phyloP scores from a whole-genome alignment of 2,329 filamentous ascomycete species.

The Fusarium sp. region DNA sequence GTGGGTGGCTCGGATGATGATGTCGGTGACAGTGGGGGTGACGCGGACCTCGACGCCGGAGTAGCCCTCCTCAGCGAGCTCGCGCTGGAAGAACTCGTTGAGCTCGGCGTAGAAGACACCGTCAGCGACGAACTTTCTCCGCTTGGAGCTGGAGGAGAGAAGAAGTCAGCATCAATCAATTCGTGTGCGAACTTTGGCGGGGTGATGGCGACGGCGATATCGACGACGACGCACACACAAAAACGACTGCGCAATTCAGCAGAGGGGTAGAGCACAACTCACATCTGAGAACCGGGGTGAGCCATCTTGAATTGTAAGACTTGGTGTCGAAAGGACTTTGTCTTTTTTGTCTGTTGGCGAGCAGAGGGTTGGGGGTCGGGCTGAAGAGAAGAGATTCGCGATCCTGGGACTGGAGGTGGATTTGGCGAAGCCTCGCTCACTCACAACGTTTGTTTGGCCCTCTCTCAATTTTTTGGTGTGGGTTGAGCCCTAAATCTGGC shows the following conservation, averaged over 20 bases:
- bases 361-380: constrained; percentile 51
- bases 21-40: constrained; percentile 99
- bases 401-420: constrained; percentile 45
- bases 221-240: neutral
- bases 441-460: constrained; percentile 28
- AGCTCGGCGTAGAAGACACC: constrained; percentile 99
- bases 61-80: constrained; percentile 99
- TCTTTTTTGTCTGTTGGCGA: constrained; percentile 47
- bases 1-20: constrained; percentile 99
- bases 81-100: constrained; percentile 99
- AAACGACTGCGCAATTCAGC: neutral
- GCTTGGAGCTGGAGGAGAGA: constrained; percentile 76
- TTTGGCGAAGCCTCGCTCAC: constrained; percentile 42
- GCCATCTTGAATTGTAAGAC: constrained; percentile 64
- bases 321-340: constrained; percentile 45
- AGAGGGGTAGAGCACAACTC: constrained; percentile 51
- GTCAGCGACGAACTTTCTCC: constrained; percentile 95
- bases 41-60: constrained; percentile 99
- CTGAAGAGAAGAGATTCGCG: constrained; percentile 47
- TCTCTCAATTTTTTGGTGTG: constrained; percentile 48
- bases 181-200: constrained; percentile 20
- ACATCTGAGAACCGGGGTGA: constrained; percentile 72
- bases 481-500: constrained; percentile 50
- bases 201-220: constrained; percentile 10
- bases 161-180: constrained; percentile 32